Percentiles rank a stretch among this genome's conserved stretches.
Evolutionary conservation across 169 alveolate species (phyloP).

Genomic region (Plasmodium reichenowi): DNA sequence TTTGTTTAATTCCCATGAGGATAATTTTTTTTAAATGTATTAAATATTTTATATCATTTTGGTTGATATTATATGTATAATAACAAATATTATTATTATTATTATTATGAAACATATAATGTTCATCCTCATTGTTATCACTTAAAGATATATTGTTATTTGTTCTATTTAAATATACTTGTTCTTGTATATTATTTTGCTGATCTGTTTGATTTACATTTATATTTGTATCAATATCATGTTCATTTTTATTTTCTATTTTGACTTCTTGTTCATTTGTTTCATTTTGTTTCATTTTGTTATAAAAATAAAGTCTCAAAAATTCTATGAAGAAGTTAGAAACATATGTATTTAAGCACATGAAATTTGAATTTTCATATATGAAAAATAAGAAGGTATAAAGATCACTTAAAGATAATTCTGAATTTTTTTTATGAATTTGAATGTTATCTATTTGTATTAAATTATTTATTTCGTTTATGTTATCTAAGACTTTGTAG

Average conservation of each 20-base stretch:
- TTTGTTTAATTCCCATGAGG: conserved; percentile 48
- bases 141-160: neutral
- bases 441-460: conserved; percentile 34
- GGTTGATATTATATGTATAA: neutral
- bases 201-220: too few relatives aligned
- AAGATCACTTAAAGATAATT: conserved; percentile 34
- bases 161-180: neutral
- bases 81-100: neutral
- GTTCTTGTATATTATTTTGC: neutral
- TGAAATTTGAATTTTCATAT: conserved; percentile 55
- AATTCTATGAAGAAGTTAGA: conserved; percentile 52
- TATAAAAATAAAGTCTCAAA: conserved; percentile 49
- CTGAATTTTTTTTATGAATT: conserved; percentile 27
- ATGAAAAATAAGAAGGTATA: conserved; percentile 57
- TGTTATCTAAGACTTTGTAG: conserved; percentile 16
- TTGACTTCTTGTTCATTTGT: neutral
- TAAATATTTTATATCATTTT: conserved; percentile 51
- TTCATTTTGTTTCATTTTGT: neutral
- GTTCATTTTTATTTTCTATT: neutral
- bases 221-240: too few relatives aligned
- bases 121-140: neutral
- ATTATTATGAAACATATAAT: neutral
- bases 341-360: conserved; percentile 26
- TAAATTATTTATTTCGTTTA: conserved; percentile 41
- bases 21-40: conserved; percentile 53